A percentile compares a stretch with the other conserved stretches of the same genome.
Conservation (phyloP, 1,139 yeast species). For the Tardiomyces depauwii region DNA sequence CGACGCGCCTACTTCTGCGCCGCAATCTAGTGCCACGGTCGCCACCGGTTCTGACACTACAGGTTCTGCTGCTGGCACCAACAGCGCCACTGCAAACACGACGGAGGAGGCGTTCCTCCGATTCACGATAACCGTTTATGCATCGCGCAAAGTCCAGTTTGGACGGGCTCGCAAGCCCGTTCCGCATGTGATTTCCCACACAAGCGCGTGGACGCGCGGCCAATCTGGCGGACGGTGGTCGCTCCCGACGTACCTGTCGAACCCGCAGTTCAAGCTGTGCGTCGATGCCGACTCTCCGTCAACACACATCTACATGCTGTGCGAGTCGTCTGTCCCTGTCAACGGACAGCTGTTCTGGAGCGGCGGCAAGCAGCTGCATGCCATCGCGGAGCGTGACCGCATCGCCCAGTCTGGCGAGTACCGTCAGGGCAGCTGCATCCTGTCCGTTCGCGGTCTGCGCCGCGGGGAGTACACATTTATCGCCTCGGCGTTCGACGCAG, state of each 20-base stretch:
- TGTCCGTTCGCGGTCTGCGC: conserved; percentile 28
- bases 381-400: conserved; percentile 21
- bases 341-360: conserved; percentile 25
- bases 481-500: conserved; percentile 26
- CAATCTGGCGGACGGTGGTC: conserved; percentile 51
- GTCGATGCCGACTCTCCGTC: conserved; percentile 12
- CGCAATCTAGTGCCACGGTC: conserved; percentile 16
- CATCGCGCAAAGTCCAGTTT: conserved; percentile 22
- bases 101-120: conserved; percentile 17
- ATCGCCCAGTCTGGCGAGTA: conserved; percentile 27
- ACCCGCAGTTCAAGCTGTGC: conserved; percentile 48
- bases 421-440: conserved; percentile 18
- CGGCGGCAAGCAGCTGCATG: conserved; percentile 17
- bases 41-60: background rate
- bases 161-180: conserved; percentile 25
- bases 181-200: conserved; percentile 15
- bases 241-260: conserved; percentile 37
- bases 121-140: conserved; percentile 32
- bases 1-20: conserved; percentile 21
- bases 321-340: conserved; percentile 24
- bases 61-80: background rate
- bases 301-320: conserved; percentile 18
- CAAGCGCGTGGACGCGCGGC: conserved; percentile 40
- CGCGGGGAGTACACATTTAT: conserved; percentile 23
- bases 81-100: background rate